Percentiles rank a stretch among this genome's conserved stretches.
phyloP scores from a whole-genome alignment of 2,329 filamentous ascomycete genomes.

The Niveomyces coronatus region DNA sequence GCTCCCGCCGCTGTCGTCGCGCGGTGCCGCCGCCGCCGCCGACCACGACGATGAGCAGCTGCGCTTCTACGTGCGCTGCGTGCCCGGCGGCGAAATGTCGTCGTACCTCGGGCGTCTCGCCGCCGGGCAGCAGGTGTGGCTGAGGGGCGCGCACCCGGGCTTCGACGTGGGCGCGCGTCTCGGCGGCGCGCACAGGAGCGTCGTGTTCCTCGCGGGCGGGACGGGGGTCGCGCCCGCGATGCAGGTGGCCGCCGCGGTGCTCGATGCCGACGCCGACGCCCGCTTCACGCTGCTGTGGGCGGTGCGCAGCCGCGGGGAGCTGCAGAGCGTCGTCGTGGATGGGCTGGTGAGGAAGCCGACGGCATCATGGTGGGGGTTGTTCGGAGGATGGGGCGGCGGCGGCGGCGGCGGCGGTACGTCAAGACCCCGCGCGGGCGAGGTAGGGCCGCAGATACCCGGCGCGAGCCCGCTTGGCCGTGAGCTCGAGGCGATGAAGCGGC shows the following conservation, averaged over 20 bases:
- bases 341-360: constrained; percentile 1
- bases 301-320: constrained; percentile 46
- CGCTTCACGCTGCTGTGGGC: constrained; percentile 74
- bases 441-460: constrained; percentile 14
- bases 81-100: constrained; percentile 76
- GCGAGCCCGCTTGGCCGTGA: constrained; percentile 47
- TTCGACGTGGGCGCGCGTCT: constrained; percentile 37
- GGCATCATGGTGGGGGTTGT: constrained; percentile 18
- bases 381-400: constrained; percentile 11
- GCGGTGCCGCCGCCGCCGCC: too few relatives aligned
- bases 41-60: constrained; percentile 33
- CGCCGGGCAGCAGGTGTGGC: constrained; percentile 54
- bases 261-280: constrained; percentile 25
- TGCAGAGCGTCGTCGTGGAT: constrained; percentile 22
- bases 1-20: constrained; percentile 54
- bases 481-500: constrained; percentile 50
- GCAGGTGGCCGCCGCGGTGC: constrained; percentile 60
- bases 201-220: constrained; percentile 83
- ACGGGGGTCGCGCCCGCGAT: constrained; percentile 87
- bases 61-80: constrained; percentile 67
- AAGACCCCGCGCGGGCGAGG: constrained; percentile 10
- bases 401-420: too few relatives aligned
- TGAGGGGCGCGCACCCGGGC: constrained; percentile 70
- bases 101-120: constrained; percentile 61
- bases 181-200: constrained; percentile 22